Evolutionary conservation across 257 asterid species (phyloP), one percentile per base, ranked within the genome.

Genomic region (Fraxinus pennsylvanica): DNA sequence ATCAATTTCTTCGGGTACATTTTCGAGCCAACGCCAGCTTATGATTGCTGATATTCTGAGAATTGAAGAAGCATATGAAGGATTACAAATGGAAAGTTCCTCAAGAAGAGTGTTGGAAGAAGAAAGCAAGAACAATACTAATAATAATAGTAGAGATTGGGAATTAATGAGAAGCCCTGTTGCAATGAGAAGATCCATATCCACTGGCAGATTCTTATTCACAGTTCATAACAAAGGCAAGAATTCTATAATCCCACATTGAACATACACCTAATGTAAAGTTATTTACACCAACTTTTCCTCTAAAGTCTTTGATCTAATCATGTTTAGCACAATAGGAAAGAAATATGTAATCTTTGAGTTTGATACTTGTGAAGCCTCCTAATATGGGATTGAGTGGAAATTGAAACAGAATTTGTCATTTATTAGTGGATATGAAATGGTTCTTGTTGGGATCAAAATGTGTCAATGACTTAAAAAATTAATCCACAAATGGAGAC

Each of bases 1-100:
- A 78, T 88, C 88, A 27, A 57, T 78, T 13, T 86, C 90, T 22
- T 81, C 79, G 21, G 86, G 83, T 47, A 13, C 80, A 74, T 82
- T 85, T 79, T 80, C 89, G 5, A 27, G 73, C 15, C 82, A 75
- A 5, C 73, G 79, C 17, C 32, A 39, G 66, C 70, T 71, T 47
- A 43, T 76, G 81, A 67, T 81, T 33, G 59, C 81, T 67, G 84
- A 81, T 76, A 71, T 81, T 9, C 27, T 76, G 84, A 76, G 71
- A 36, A 71, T 76, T 43, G 82, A 80, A 30, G 78, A 79, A 12
- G 50, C 30, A n/a, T 78, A 61, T 9, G 85, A 74, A n/a, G 81
- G 39, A 7, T 13, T 66, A 13, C 29, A 32, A 15, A 70, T 19
- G 15, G 71, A n/a, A 25, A 54, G 75, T 61, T 76, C 84, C 9